Evolutionary conservation across 129 eudicot species (phyloP).

Genomic region (Arctium lappa): DNA sequence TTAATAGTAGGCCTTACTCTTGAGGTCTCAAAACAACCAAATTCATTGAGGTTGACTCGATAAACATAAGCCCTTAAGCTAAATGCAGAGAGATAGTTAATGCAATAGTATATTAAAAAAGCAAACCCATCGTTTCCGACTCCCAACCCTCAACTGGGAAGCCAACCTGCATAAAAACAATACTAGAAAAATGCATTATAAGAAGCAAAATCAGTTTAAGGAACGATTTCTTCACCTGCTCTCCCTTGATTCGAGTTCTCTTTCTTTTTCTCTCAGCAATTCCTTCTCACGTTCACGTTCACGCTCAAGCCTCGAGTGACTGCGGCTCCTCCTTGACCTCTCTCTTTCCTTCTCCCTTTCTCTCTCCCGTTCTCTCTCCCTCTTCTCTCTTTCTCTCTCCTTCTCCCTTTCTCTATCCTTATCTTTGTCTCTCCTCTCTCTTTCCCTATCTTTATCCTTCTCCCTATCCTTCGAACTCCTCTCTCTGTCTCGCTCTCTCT

Average conservation of each 20-base stretch:
- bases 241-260: constrained; percentile 68
- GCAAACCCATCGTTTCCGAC: constrained; percentile 1
- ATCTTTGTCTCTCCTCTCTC: constrained; percentile 23
- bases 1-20: not conserved
- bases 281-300: constrained; percentile 57
- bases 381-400: constrained; percentile 13
- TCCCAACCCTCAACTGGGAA: constrained; percentile 5
- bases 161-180: not conserved
- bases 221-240: constrained; percentile 54
- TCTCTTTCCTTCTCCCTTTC: constrained; percentile 27
- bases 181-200: not conserved
- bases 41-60: not conserved
- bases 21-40: not conserved
- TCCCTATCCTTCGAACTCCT: constrained; percentile 34
- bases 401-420: constrained; percentile 25
- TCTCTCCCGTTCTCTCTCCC: constrained; percentile 25
- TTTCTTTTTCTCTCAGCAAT: constrained; percentile 39
- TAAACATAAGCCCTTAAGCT: constrained; percentile 6
- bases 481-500: constrained; percentile 37
- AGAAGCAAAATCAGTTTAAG: not conserved
- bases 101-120: not conserved
- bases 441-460: constrained; percentile 16
- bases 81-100: not conserved
- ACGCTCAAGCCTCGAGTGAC: constrained; percentile 43
- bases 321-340: constrained; percentile 37